Percentiles rank a stretch among this genome's conserved stretches.
phyloP scores from a whole-genome alignment of 106 monocot genomes.

The Hemerocallis citrina region DNA sequence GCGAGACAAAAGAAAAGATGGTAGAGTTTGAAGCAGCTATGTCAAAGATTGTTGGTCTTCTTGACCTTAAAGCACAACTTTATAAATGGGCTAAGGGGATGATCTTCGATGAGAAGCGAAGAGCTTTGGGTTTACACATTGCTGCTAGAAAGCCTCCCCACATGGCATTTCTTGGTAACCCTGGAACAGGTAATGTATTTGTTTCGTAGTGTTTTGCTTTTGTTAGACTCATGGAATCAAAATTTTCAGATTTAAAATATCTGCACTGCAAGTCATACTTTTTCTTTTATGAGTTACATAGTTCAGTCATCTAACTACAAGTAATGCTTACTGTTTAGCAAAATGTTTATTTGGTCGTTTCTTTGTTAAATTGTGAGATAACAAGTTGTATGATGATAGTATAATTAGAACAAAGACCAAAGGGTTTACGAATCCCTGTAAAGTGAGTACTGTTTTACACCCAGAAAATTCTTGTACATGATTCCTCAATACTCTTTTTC shows the following conservation, averaged over 20 bases:
- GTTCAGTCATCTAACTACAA: neutral
- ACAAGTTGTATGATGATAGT: too few species aligned
- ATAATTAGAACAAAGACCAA: too few species aligned
- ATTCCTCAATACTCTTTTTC: too few species aligned
- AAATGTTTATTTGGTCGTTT: too few species aligned
- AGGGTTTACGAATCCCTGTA: too few species aligned
- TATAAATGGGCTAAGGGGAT: slow-evolving; percentile 85
- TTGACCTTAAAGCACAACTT: slow-evolving; percentile 66
- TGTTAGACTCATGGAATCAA: neutral
- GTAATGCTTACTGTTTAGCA: neutral
- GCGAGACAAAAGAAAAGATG: slow-evolving; percentile 59
- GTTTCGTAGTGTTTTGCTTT: neutral
- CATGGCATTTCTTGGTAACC: slow-evolving; percentile 97
- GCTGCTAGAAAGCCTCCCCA: slow-evolving; percentile 66
- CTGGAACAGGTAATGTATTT: slow-evolving; percentile 68
- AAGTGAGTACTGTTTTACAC: too few species aligned
- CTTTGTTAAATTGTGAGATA: too few species aligned
- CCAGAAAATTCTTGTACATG: too few species aligned
- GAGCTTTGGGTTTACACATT: slow-evolving; percentile 65
- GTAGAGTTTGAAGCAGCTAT: slow-evolving; percentile 69
- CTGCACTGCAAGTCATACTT: neutral
- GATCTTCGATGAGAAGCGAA: slow-evolving; percentile 92
- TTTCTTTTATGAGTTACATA: neutral
- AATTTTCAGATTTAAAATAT: neutral
- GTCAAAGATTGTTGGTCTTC: slow-evolving; percentile 67